These are phyloP conservation scores for Dipodascopsis uninucleata DNA, from an alignment of 805 yeast species.

Conservation along the genomic window DNA sequence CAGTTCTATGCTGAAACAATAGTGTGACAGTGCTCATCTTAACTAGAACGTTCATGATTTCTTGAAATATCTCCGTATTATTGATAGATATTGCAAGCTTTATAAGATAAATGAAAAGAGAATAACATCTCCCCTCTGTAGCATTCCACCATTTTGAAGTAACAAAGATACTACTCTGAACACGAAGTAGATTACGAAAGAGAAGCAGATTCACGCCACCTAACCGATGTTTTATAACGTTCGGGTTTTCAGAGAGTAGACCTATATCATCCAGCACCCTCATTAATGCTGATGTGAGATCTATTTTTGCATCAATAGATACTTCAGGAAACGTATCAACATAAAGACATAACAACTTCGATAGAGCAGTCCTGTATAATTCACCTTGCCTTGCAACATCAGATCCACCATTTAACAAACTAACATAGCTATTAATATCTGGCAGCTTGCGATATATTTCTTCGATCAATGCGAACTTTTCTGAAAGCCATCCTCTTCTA, in stretches of 20 bases:
- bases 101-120: slow-evolving; percentile 65
- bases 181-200: slow-evolving; percentile 46
- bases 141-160: slow-evolving; percentile 80
- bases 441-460: slow-evolving; percentile 38
- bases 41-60: slow-evolving; percentile 49
- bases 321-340: slow-evolving; percentile 6
- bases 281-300: slow-evolving; percentile 7
- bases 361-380: slow-evolving; percentile 4
- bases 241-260: too few relatives aligned
- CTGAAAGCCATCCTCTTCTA: slow-evolving; percentile 42
- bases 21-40: slow-evolving; percentile 51
- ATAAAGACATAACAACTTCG: slow-evolving; percentile 12
- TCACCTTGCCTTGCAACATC: neutral
- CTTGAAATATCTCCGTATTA: slow-evolving; percentile 34
- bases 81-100: slow-evolving; percentile 33
- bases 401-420: neutral
- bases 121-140: slow-evolving; percentile 42
- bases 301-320: slow-evolving; percentile 5
- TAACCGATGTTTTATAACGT: neutral
- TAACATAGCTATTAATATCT: slow-evolving; percentile 30
- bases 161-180: slow-evolving; percentile 51
- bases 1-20: slow-evolving; percentile 49
- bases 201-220: neutral
- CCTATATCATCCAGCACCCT: slow-evolving; percentile 2
- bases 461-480: slow-evolving; percentile 37